Evolutionary conservation across 1,284 basidiomycete species (phyloP), one percentile per base, ranked within the genome.

Genomic region (Mycosarcoma mackinlayi): DNA sequence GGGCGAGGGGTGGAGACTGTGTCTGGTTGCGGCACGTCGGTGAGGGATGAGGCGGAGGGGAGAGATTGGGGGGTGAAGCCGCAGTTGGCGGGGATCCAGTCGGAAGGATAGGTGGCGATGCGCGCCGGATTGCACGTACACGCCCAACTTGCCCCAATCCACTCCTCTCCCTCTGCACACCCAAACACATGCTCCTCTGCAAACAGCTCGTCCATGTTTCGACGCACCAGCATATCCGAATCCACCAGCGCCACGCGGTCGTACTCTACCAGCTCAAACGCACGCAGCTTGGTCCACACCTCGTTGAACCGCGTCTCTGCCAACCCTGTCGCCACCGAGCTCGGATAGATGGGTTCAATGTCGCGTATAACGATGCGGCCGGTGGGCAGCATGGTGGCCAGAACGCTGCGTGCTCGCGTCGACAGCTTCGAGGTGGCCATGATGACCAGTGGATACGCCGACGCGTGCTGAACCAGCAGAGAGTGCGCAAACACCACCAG

Each of bases 121-220:
- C 88, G 89, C 50, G 89, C 88, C 9, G 94, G 94, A 81, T 98
- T 98, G 85, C 94, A 98, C 1, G 93, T 90, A 80, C 94, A 98
- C 8, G 89, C 94, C 70, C 94, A 94, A 0, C 86, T 87, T 0
- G 92, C 93, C 3, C 91, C 93, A 59, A 98, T 94, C 34, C 76
- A 75, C 6, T 87, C 87, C 2, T 93, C 84, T 10, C 88, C 86
- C 25, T 92, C 75, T n/a, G 46, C 50, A 21, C 61, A 19, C 7
- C 41, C 58, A 68, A 63, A 47, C 14, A 48, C 47, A 30, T 47
- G 21, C 89, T 86, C 25, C 30, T 67, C 40, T 6, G 11, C 2
- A 85, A 97, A 89, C 47, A 98, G 85, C 66, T 95, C 93, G 83
- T 98, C 95, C 91, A 98, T 95, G 67, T 92, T 92, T 42, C 85